A percentile compares a stretch with the other conserved stretches of the same genome.
phyloP scores from a whole-genome alignment of 257 asterid species.

The Capsicum chinense region DNA sequence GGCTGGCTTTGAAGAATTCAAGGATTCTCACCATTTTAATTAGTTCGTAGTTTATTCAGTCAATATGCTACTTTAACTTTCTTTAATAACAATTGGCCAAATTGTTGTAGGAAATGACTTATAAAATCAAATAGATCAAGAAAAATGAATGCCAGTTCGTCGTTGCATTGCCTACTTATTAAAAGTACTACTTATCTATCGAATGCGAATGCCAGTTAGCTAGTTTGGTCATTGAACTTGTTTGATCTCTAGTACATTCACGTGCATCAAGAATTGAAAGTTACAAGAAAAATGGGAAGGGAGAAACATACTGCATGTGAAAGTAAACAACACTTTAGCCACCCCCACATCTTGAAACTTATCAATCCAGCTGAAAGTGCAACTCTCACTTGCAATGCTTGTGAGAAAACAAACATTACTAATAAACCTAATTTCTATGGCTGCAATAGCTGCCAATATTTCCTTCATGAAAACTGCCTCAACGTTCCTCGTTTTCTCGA shows the following conservation, averaged over 20 bases:
- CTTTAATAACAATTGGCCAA: background rate
- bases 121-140: background rate
- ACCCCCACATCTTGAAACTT: no score
- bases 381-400: no score
- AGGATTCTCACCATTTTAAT: background rate
- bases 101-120: background rate
- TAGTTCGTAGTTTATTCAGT: background rate
- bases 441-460: no score
- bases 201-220: background rate
- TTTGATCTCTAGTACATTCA: no score
- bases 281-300: no score
- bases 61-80: background rate
- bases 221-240: background rate
- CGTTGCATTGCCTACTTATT: background rate
- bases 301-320: no score
- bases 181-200: background rate
- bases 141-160: background rate
- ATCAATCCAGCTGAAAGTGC: no score
- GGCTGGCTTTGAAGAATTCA: background rate
- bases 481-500: constrained; percentile 51
- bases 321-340: no score
- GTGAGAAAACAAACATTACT: no score
- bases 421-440: no score
- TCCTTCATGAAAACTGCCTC: no score
- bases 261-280: no score